Conservation (phyloP, 164 flowering plant species). For the Berberis thunbergii region DNA sequence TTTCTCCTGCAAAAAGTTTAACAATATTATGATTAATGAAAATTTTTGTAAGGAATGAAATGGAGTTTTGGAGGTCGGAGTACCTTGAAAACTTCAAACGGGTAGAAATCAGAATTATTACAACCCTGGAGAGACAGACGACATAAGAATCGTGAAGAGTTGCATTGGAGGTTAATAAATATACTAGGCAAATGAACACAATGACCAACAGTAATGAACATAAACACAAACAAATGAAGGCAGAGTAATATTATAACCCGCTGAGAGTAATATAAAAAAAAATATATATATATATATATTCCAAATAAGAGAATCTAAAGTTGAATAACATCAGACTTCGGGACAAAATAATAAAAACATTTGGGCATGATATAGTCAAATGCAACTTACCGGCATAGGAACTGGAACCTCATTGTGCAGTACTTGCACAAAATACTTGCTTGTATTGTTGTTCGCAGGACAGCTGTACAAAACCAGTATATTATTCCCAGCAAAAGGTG, state of each 20-base stretch:
- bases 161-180: too few relatives aligned
- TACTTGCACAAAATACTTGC: conserved; percentile 74
- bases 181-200: neutral
- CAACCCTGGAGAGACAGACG: conserved; percentile 51
- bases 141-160: neutral
- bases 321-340: neutral
- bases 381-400: conserved; percentile 57
- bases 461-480: conserved; percentile 80
- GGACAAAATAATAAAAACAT: neutral
- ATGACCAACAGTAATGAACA: neutral
- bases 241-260: too few relatives aligned
- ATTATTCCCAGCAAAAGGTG: conserved; percentile 91
- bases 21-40: neutral
- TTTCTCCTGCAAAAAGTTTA: conserved; percentile 43
- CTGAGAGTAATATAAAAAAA: too few relatives aligned
- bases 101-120: conserved; percentile 51
- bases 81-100: conserved; percentile 90
- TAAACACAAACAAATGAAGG: too few relatives aligned
- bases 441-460: conserved; percentile 33
- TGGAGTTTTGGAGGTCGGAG: neutral
- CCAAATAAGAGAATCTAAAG: neutral
- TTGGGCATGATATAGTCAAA: too few relatives aligned
- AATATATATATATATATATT: too few relatives aligned
- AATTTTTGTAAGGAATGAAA: neutral
- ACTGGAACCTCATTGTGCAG: conserved; percentile 85